Conservation (phyloP, 2,329 filamentous ascomycete genomes). For the Trichoderma sp. region DNA sequence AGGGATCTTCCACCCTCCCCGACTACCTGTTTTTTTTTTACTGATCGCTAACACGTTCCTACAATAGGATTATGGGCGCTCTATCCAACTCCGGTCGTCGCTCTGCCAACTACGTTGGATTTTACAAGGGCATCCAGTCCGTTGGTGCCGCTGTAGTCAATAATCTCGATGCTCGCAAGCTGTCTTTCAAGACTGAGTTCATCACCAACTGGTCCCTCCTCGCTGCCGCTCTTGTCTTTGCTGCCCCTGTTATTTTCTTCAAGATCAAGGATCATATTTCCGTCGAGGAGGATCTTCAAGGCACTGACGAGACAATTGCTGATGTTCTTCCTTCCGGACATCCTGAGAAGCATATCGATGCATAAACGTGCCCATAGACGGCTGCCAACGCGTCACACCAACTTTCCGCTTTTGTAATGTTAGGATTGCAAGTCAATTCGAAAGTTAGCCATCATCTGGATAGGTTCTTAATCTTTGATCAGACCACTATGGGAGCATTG, state of each 20-base stretch:
- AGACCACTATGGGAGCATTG: not conserved
- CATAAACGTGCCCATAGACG: not conserved
- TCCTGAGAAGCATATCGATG: constrained; percentile 37
- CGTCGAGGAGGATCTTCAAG: constrained; percentile 77
- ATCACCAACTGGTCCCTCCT: constrained; percentile 71
- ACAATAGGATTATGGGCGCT: constrained; percentile 63
- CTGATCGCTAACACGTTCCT: not conserved
- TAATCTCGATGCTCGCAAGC: constrained; percentile 35
- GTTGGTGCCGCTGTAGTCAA: constrained; percentile 60
- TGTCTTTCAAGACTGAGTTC: constrained; percentile 69
- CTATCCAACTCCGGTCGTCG: constrained; percentile 90
- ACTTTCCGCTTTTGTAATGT: not conserved
- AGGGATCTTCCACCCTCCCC: constrained; percentile 20
- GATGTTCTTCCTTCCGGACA: constrained; percentile 43
- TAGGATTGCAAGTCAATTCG: not conserved
- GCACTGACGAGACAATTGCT: constrained; percentile 73
- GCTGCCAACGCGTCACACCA: not conserved
- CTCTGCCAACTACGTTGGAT: constrained; percentile 74
- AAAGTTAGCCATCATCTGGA: not conserved
- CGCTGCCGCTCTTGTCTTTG: constrained; percentile 69
- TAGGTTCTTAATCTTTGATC: not conserved
- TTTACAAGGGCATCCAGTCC: constrained; percentile 71
- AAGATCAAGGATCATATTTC: constrained; percentile 77
- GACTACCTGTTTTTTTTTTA: not conserved
- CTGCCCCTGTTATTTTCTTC: constrained; percentile 73